Base-by-base conservation (phyloP, 2,329 filamentous ascomycete genomes). In the Diaporthe capsici region DNA sequence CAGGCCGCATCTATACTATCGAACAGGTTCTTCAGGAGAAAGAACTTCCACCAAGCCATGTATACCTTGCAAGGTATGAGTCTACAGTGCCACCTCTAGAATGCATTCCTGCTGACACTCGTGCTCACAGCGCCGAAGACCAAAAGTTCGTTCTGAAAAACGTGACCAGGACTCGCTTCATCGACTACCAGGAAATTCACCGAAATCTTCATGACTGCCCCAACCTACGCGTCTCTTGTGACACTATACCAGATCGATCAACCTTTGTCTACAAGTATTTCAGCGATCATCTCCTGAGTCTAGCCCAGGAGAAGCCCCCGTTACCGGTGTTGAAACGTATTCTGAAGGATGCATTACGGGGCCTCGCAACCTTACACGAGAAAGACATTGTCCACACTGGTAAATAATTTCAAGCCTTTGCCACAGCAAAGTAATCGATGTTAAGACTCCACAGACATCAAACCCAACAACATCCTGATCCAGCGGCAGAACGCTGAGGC, bases 181-280 rank as follows among this genome's bases (percentile, higher is more conserved):
- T 71, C 49, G 17, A 71, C 67, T 71, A 57, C 49, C 47, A 71
- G 67, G 51, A 71, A 57, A 42, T 57, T 31, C 57, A 71, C 22
- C 34, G n/a, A 28, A 71, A 34, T 42, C 67, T 71, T 44, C 49
- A 44, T 57, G 67, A 71, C 22, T 71, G 47, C 34, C 67, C 51
- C 12, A 71, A 71, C 67, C 34, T 71, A 53, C 67, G 67, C 31
- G 31, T 71, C n/a, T 42, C 67, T 71, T 71, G 47, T 55, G 47
- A 71, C 53, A 71, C 47, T 9, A 71, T 71, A 71, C 67, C 67
- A 31, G 67, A 71, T 57, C 67, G 20, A 71, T 55, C 67, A n/a
- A 57, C 37, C 39, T 63, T 31, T 31, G 31, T 31, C 31, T 31
- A 31, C 31, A 6, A 31, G 31, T 31, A 31, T 31, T 31, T 31